Base-by-base conservation (phyloP, 306 rosid genomes). In the Morella rubra region DNA sequence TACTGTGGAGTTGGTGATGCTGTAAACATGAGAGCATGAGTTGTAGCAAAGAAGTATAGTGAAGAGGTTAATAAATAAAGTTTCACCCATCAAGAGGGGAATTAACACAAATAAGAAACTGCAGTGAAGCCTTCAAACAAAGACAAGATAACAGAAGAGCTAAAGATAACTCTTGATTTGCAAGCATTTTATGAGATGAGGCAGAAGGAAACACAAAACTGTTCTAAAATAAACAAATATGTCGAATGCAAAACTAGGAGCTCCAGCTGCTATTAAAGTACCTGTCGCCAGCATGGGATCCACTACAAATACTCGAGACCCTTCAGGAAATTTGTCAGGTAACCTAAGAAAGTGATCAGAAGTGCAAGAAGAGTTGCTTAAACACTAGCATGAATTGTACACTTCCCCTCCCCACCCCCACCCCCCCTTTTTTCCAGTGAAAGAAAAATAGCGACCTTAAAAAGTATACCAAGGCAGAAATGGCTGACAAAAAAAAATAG, bases 251-350 rank as follows among this genome's bases (percentile, higher is more conserved):
- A 73, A 14, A 52, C 42, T 1, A 79, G 78, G 62, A 75, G 53
- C 53, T 72, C 58, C 41, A 78, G 75, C 62, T 73, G 78, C 12
- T 14, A 59, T 77, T 50, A 72, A 69, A 8, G 72, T 76, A 89
- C 97, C 97, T 58, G 99, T 95, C 73, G 99, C 99, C 55, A 95
- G 87, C 97, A 95, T 92, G 18, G 99, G 97, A 84, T 95, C 99
- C 20, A 90, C 92, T 70, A 90, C 84, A 82, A 92, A 90, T 73
- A 92, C 86, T 76, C 93, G 90, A 76, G 91, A 89, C 56, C 88
- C 92, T 85, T 89, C 96, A 0, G 92, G 81, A 84, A 95, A 90
- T 44, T 81, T 87, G 16, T 83, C 91, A 0, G 99, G 99, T 81
- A 95, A 74, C 92, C 99, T 95, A 78, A 62, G 72, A 73, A 74